These are phyloP conservation scores for Pythium dissotocum DNA, from an alignment of 352 stramenopile genomes.

Conservation along the genomic window DNA sequence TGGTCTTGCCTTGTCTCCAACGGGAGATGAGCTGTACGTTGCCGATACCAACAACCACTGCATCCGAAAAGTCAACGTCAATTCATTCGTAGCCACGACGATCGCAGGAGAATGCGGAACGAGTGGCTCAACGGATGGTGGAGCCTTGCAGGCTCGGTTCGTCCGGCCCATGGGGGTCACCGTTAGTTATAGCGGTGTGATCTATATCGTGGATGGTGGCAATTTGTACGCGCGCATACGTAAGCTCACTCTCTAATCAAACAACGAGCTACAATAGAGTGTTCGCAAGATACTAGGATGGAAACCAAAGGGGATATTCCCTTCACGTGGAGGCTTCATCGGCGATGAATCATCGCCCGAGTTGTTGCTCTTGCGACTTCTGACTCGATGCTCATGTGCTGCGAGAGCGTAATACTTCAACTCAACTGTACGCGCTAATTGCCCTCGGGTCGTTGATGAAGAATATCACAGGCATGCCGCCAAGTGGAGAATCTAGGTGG, in stretches of 20 bases:
- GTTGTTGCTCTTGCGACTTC: too few relatives aligned
- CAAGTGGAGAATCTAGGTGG: too few relatives aligned
- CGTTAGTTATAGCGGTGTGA: not conserved
- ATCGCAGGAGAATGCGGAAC: not conserved
- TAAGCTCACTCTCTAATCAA: not conserved
- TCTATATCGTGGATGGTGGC: not conserved
- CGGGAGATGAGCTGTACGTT: constrained; percentile 2
- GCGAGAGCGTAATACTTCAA: too few relatives aligned
- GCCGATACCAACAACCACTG: constrained; percentile 7
- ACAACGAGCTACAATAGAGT: too few relatives aligned
- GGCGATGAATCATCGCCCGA: too few relatives aligned
- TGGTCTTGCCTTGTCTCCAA: constrained; percentile 1
- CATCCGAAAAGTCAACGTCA: constrained; percentile 3
- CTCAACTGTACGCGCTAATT: too few relatives aligned
- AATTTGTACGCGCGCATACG: not conserved
- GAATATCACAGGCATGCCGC: too few relatives aligned
- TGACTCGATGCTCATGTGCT: too few relatives aligned
- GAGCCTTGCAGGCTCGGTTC: not conserved
- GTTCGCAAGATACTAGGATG: too few relatives aligned
- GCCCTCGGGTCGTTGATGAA: too few relatives aligned
- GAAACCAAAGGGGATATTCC: too few relatives aligned
- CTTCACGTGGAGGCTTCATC: too few relatives aligned
- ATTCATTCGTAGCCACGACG: not conserved
- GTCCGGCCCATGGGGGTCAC: not conserved
- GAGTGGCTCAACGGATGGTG: not conserved